These are phyloP conservation scores for Amanita rubescens DNA, from an alignment of 768 basidiomycete genomes.

Conservation along the genomic window DNA sequence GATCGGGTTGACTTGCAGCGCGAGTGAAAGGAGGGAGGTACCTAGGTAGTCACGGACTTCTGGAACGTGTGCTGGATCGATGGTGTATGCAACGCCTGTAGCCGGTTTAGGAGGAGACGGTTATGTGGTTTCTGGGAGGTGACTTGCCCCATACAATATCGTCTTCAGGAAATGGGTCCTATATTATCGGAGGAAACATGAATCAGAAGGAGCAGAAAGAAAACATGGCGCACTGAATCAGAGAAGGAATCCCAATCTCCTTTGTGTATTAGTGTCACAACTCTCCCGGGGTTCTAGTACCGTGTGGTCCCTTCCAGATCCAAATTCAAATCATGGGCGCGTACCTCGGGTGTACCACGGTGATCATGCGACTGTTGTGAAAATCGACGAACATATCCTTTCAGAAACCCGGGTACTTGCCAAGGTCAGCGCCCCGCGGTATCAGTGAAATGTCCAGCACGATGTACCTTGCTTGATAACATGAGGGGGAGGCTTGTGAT, in stretches of 20 bases:
- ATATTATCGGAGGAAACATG: neutral
- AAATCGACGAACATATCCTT: slow-evolving; percentile 86
- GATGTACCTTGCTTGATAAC: slow-evolving; percentile 54
- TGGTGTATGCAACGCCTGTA: slow-evolving; percentile 77
- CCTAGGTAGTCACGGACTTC: slow-evolving; percentile 85
- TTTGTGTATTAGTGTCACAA: slow-evolving; percentile 84
- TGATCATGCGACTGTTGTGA: slow-evolving; percentile 92
- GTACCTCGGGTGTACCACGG: slow-evolving; percentile 79
- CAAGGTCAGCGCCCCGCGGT: neutral
- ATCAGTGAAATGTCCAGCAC: neutral
- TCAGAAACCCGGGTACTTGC: slow-evolving; percentile 74
- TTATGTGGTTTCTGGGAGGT: neutral
- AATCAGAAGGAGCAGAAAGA: neutral
- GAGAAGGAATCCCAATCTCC: slow-evolving; percentile 82
- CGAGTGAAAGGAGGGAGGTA: slow-evolving; percentile 17
- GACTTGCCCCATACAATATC: slow-evolving; percentile 79
- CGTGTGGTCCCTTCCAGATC: too few species aligned
- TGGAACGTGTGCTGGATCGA: slow-evolving; percentile 65
- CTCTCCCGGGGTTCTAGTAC: slow-evolving; percentile 75
- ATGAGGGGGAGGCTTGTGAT: slow-evolving; percentile 71
- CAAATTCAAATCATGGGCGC: too few species aligned
- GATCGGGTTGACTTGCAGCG: neutral
- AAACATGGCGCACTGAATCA: slow-evolving; percentile 42
- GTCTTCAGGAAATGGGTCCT: slow-evolving; percentile 67
- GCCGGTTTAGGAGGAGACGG: neutral